Percentiles rank a stretch among this genome's conserved stretches.
Conservation (phyloP, 331 rosid genomes). For the Pyracantha coccinea region DNA sequence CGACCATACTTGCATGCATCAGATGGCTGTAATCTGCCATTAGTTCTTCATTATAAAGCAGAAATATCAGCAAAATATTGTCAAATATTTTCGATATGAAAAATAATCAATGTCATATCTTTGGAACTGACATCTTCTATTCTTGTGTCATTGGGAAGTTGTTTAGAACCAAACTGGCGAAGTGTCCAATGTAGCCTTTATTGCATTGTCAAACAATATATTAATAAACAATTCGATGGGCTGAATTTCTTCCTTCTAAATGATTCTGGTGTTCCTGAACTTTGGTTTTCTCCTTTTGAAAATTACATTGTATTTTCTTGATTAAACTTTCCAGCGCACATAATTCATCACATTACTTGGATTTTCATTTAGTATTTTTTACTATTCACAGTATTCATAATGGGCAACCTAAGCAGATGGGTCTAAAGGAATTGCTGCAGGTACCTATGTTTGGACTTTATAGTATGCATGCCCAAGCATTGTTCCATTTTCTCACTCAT, state of each 20-base stretch:
- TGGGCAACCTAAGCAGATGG: slow-evolving; percentile 85
- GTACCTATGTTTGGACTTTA: slow-evolving; percentile 23
- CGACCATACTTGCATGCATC: background rate
- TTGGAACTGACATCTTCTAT: background rate
- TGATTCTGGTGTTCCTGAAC: background rate
- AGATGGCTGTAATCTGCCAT: background rate
- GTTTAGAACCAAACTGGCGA: background rate
- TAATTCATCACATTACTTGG: background rate
- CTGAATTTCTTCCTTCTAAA: background rate
- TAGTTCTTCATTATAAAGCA: background rate
- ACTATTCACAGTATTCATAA: slow-evolving; percentile 54
- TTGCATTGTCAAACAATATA: background rate
- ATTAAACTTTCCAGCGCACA: background rate
- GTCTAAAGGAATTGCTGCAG: slow-evolving; percentile 83
- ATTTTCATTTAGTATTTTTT: slow-evolving; percentile 6
- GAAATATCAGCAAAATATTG: background rate
- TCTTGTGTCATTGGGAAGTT: background rate
- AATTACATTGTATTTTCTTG: background rate
- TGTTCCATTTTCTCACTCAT: background rate
- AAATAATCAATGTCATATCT: background rate
- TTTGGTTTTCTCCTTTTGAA: background rate
- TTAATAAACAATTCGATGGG: background rate
- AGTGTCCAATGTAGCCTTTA: background rate
- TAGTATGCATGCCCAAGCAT: background rate
- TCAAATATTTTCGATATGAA: background rate